Evolutionary conservation across 2,329 filamentous ascomycete species (phyloP).

Genomic region (Diaporthe nobilis): DNA sequence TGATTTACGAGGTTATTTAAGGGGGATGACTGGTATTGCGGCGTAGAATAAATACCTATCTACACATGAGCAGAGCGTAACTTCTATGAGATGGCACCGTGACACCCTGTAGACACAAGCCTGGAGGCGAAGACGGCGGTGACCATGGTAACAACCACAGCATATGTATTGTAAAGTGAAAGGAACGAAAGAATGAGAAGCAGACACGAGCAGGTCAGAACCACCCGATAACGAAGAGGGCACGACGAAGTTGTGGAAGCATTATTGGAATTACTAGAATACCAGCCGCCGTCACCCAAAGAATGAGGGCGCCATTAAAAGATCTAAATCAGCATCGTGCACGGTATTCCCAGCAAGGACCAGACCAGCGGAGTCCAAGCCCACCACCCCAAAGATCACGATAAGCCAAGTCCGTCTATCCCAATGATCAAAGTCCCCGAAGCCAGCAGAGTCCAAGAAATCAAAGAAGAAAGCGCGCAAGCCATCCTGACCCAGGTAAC

Average conservation of each 20-base stretch:
- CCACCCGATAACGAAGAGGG: neutral
- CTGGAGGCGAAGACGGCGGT: neutral
- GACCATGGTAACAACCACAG: too few relatives aligned
- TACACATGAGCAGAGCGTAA: neutral
- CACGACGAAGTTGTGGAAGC: neutral
- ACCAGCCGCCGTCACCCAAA: neutral
- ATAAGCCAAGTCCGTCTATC: neutral
- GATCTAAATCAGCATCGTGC: neutral
- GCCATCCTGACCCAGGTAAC: neutral
- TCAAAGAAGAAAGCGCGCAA: neutral
- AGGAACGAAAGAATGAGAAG: too few relatives aligned
- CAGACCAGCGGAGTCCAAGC: constrained; percentile 32
- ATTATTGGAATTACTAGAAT: constrained; percentile 35
- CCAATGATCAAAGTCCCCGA: constrained; percentile 14
- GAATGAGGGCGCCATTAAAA: constrained; percentile 1
- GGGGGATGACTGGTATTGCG: neutral
- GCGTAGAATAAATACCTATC: neutral
- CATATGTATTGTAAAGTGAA: too few relatives aligned
- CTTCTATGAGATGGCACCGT: neutral
- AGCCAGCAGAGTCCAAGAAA: constrained; percentile 25
- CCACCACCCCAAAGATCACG: neutral
- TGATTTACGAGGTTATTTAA: neutral
- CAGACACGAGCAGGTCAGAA: too few relatives aligned
- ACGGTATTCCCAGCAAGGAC: constrained; percentile 10
- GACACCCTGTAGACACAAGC: neutral